Conservation (phyloP, 352 stramenopile genomes). For the Globisporangium uncinulatum region DNA sequence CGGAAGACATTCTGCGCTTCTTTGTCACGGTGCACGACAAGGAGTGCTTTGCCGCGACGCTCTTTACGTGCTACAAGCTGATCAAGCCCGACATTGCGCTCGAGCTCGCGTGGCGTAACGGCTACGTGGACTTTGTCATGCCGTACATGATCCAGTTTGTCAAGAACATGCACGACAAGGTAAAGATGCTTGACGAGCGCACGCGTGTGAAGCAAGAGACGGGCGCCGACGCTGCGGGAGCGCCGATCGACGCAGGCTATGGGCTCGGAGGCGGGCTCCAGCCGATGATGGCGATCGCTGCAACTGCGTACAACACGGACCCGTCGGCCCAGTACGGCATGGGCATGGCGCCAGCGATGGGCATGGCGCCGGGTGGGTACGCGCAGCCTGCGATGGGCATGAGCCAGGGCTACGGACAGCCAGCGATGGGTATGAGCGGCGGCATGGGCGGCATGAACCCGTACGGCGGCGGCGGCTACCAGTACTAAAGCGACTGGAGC, state of each 20-base stretch:
- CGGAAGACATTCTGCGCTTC: conserved; percentile 97
- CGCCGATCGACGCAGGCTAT: conserved; percentile 56
- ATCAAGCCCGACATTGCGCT: conserved; percentile 98
- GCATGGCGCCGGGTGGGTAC: conserved; percentile 16
- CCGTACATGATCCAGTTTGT: conserved; percentile 99
- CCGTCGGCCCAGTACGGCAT: conserved; percentile 55
- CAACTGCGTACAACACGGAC: conserved; percentile 77
- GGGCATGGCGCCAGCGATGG: conserved; percentile 36
- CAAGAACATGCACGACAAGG: conserved; percentile 93
- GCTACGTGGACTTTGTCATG: conserved; percentile 99
- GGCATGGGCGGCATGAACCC: conserved; percentile 29
- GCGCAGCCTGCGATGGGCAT: conserved; percentile 27
- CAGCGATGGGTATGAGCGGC: conserved; percentile 32
- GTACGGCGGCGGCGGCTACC: conserved; percentile 44
- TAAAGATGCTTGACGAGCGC: conserved; percentile 91
- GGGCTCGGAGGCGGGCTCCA: conserved; percentile 75
- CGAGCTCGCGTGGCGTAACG: conserved; percentile 98
- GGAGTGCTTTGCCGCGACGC: conserved; percentile 97
- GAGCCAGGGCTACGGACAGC: conserved; percentile 44
- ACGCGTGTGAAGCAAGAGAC: conserved; percentile 79
- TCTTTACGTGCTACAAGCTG: conserved; percentile 99
- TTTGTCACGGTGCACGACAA: conserved; percentile 99
- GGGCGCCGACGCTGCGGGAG: conserved; percentile 33
- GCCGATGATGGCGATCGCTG: conserved; percentile 76
- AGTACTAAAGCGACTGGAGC: conserved; percentile 22